These are phyloP conservation scores for Parietichytrium sp. DNA, from an alignment of 108 stramenopile species.

Conservation along the genomic window DNA sequence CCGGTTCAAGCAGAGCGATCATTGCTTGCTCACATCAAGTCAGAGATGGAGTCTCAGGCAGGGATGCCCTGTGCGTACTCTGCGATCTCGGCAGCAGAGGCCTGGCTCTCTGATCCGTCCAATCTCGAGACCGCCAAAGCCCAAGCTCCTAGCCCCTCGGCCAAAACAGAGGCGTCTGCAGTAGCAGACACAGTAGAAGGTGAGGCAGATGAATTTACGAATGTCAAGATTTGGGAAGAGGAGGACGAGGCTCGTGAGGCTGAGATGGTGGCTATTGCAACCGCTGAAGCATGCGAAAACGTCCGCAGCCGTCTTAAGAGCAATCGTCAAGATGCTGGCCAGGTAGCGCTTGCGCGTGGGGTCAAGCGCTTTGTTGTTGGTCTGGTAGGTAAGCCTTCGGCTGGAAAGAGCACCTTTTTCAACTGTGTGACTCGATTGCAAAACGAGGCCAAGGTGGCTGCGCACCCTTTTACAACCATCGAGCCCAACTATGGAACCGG, in stretches of 20 bases:
- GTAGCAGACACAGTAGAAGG: neutral
- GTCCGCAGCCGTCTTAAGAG: neutral
- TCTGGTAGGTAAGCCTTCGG: slow-evolving; percentile 47
- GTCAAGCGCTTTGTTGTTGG: slow-evolving; percentile 4
- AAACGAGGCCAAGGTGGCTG: slow-evolving; percentile 76
- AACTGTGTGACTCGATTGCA: slow-evolving; percentile 50
- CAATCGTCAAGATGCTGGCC: neutral
- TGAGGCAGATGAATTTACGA: neutral
- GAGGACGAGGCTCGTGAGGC: neutral
- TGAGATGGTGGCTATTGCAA: neutral
- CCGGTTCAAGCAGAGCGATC: neutral
- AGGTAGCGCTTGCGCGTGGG: neutral
- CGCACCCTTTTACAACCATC: slow-evolving; percentile 88
- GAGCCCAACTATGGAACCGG: slow-evolving; percentile 83
- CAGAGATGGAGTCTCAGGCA: neutral
- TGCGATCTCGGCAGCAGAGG: slow-evolving; percentile 19
- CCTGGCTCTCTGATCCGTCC: neutral
- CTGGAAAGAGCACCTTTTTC: slow-evolving; percentile 80
- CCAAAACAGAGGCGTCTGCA: neutral
- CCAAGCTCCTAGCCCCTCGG: neutral
- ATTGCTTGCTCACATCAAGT: neutral
- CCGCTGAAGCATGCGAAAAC: neutral
- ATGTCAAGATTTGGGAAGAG: slow-evolving; percentile 10
- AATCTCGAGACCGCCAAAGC: neutral
- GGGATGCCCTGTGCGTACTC: slow-evolving; percentile 31